A percentile compares a stretch with the other conserved stretches of the same genome.
phyloP scores from a whole-genome alignment of 2,329 filamentous ascomycete genomes.

The Metarhizium album region DNA sequence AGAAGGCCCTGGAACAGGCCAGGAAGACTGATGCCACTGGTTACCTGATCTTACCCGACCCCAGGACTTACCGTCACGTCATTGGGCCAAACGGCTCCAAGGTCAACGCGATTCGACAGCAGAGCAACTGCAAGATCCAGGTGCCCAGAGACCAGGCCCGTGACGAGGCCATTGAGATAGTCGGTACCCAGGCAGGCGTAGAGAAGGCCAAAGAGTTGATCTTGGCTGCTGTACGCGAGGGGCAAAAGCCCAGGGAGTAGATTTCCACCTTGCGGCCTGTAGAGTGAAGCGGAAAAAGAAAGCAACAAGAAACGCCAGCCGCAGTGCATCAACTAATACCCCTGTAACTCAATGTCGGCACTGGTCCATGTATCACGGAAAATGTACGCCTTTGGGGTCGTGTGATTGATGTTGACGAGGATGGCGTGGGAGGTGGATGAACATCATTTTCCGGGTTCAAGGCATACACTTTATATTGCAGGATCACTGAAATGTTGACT shows the following conservation, averaged over 20 bases:
- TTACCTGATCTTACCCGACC: conserved; percentile 83
- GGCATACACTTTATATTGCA: background rate
- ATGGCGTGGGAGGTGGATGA: background rate
- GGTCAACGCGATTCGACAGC: conserved; percentile 85
- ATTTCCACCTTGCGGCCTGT: background rate
- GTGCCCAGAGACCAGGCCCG: conserved; percentile 71
- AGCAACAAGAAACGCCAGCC: background rate
- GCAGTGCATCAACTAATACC: background rate
- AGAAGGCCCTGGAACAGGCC: conserved; percentile 62
- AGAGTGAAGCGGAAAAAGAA: background rate
- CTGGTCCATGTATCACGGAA: background rate
- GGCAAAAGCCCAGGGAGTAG: conserved; percentile 26
- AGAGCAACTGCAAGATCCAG: conserved; percentile 88
- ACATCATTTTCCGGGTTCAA: background rate
- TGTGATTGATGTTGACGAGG: background rate
- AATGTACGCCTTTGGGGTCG: background rate
- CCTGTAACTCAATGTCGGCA: background rate
- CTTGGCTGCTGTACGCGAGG: conserved; percentile 66
- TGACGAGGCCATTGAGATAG: conserved; percentile 81
- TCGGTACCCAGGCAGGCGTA: conserved; percentile 66
- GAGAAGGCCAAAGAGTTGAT: conserved; percentile 86
- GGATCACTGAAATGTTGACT: background rate
- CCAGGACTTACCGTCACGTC: conserved; percentile 78
- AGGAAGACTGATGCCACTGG: conserved; percentile 62
- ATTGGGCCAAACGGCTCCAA: conserved; percentile 83